Evolutionary conservation across 345 rosid genomes (phyloP), one percentile per base, ranked within the genome.

Genomic region (Sisymbrium altissimum): DNA sequence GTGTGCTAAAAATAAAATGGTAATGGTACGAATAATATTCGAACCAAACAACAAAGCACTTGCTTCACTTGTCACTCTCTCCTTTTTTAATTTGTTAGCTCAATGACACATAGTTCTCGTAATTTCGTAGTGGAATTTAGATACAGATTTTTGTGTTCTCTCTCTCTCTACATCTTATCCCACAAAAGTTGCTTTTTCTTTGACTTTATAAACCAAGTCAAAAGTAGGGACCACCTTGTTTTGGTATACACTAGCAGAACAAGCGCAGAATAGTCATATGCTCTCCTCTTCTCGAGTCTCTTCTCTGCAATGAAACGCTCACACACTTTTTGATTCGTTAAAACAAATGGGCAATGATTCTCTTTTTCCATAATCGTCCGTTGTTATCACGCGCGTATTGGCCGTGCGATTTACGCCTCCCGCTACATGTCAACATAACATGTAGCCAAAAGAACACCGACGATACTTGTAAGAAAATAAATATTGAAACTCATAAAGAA

Each of bases 141-240:
- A 58, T 58, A 46, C 72, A 39, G 53, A 64, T 44, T 46, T 33
- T 39, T 9, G 12, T 10, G 43, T 19, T 39, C 21, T 27, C 53
- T 53, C 59, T 66, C n/a, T n/a, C n/a, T n/a, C n/a, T n/a, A 19
- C 40, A 54, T 73, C 72, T 65, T 74, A 74, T 74, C 67, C 54
- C 55, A 66, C 56, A 49, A 50, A 58, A 75, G 55, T 8, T 67
- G 36, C 81, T 83, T 83, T 74, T 49, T n/a, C 82, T 74, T 87
- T 91, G 97, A 91, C 92, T 86, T 83, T 74, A 68, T 1, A 4
- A 48, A 59, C 61, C 4, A 79, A 80, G 95, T 86, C 93, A 87
- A 89, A 89, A 35, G 68, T 69, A 75, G 86, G 82, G 82, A 36
- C 69, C 79, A 54, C 50, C 14, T 52, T 61, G 21, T 63, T 53